Evolutionary conservation across 306 rosid genomes (phyloP), one percentile per base, ranked within the genome.

Genomic region (Aeschynomene evenia): DNA sequence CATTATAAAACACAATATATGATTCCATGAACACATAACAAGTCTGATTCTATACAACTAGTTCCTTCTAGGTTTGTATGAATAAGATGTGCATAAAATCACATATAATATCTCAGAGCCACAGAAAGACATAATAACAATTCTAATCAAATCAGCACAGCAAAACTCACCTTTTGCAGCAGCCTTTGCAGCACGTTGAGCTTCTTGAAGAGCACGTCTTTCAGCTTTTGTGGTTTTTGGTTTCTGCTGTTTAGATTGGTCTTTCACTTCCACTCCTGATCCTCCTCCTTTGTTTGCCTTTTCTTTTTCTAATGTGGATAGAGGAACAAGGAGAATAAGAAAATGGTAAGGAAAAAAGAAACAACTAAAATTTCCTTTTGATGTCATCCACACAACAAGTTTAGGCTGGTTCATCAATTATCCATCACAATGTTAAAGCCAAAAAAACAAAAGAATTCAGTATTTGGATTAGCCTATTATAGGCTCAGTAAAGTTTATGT

Each of bases 181-280:
- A 72, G 82, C 84, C 71, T 84, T 84, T 64, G 89, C 86, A 26
- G 89, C 89, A 55, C 89, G 73, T 66, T 85, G 86, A 49, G 89
- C 84, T 75, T 85, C 89, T 77, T 85, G 89, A 73, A 85, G 76
- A 36, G 86, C 89, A 19, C 86, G 86, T 36, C 89, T 82, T 73
- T 85, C 86, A 73, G 89, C 86, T 79, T 79, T 85, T 10, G 89
- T 56, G 48, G 78, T 52, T 76, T 79, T 85, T 12, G 80, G 83
- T 54, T 81, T 85, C 74, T 72, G 82, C n/a, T 71, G 80, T 70
- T 85, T 85, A 62, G 74, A 11, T 20, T 68, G 84, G 48, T 81
- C 86, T 76, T 85, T 76, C 62, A 50, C 52, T 28, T 75, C 80
- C 65, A 1, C 75, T 21, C 71, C 55, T 49, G 73, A 56, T 5